Conservation (phyloP, 2,329 filamentous ascomycete genomes). For the Cladophialophora bantiana region DNA sequence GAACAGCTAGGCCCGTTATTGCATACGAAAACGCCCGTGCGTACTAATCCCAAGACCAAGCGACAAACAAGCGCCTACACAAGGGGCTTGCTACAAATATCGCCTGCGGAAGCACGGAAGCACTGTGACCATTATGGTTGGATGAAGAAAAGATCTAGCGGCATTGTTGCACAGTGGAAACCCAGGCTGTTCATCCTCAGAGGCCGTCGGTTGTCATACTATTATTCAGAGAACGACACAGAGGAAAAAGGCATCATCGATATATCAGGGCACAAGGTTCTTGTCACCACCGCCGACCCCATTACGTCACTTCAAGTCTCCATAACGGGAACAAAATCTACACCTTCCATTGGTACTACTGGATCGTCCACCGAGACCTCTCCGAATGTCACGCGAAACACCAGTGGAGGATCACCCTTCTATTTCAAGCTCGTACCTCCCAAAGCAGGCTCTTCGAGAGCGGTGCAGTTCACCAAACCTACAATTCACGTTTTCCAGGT, state of each 20-base stretch:
- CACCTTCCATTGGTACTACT: conserved; percentile 47
- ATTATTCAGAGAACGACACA: conserved; percentile 90
- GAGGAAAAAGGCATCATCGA: conserved; percentile 96
- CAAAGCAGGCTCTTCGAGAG: conserved; percentile 82
- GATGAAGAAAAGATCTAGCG: conserved; percentile 99
- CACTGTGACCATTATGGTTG: conserved; percentile 93
- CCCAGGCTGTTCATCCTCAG: conserved; percentile 93
- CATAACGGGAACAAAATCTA: conserved; percentile 72
- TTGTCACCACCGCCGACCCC: conserved; percentile 89
- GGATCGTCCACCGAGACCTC: conserved; percentile 45
- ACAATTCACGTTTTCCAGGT: conserved; percentile 98
- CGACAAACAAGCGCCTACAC: conserved; percentile 95
- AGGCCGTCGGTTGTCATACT: conserved; percentile 90
- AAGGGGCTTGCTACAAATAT: conserved; percentile 80
- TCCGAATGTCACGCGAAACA: conserved; percentile 32
- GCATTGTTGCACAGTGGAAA: conserved; percentile 97
- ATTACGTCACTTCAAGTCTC: conserved; percentile 91
- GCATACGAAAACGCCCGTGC: conserved; percentile 58
- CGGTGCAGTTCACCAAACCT: conserved; percentile 96
- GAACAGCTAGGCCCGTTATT: conserved; percentile 53
- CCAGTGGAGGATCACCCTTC: conserved; percentile 74
- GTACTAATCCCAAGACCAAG: conserved; percentile 72
- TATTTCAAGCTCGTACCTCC: conserved; percentile 98
- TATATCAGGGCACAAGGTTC: conserved; percentile 95
- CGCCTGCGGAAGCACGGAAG: conserved; percentile 81